Percentiles rank a stretch among this genome's conserved stretches.
Conservation (phyloP, 805 yeast species). For the Hanseniaspora occidentalis region DNA sequence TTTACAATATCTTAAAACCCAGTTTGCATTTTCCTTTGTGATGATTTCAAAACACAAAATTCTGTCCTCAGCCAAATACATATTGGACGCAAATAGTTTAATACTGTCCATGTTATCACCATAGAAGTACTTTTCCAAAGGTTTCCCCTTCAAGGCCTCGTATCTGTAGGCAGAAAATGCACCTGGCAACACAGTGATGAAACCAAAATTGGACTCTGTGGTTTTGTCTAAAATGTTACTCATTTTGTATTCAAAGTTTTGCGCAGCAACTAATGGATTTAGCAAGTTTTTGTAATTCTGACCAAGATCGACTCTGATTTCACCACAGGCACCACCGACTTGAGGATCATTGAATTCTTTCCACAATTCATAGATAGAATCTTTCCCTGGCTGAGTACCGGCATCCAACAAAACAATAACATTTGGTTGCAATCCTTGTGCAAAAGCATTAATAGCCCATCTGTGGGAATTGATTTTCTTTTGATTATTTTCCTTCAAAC, state of each 20-base stretch:
- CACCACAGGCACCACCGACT: conserved; percentile 98
- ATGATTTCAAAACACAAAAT: conserved; percentile 89
- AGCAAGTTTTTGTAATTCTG: conserved; percentile 37
- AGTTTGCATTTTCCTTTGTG: conserved; percentile 62
- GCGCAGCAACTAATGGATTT: conserved; percentile 91
- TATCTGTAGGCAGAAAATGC: conserved; percentile 93
- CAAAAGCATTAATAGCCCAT: conserved; percentile 93
- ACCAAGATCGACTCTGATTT: conserved; percentile 80
- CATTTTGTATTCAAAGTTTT: conserved; percentile 92
- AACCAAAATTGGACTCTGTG: conserved; percentile 88
- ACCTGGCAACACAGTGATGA: conserved; percentile 89
- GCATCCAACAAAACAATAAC: conserved; percentile 82
- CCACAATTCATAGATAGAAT: conserved; percentile 84
- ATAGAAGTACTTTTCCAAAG: conserved; percentile 79
- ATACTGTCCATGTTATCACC: conserved; percentile 71
- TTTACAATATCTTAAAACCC: conserved; percentile 77
- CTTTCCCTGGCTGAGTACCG: conserved; percentile 82
- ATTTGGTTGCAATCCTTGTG: conserved; percentile 68
- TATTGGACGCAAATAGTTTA: conserved; percentile 85
- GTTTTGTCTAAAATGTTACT: conserved; percentile 93
- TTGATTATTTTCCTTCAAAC: conserved; percentile 79
- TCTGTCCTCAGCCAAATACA: conserved; percentile 96
- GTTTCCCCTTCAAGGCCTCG: conserved; percentile 71
- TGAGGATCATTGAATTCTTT: conserved; percentile 62
- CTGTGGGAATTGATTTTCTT: conserved; percentile 91